These are phyloP conservation scores for Candida tropicalis DNA, from an alignment of 1,139 yeast species.

Conservation along the genomic window DNA sequence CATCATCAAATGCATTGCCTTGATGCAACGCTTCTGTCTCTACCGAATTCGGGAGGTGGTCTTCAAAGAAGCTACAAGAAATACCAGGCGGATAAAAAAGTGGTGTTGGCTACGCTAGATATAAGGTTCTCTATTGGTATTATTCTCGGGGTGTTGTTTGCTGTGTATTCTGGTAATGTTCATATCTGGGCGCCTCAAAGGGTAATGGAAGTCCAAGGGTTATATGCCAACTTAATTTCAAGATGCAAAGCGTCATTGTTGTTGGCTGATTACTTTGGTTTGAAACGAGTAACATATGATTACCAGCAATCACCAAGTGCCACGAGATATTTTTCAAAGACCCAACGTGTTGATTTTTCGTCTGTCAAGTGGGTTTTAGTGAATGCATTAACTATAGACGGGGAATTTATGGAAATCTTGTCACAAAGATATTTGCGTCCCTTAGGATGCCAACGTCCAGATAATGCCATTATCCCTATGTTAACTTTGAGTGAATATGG, in stretches of 20 bases:
- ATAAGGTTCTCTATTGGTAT: constrained; percentile 87
- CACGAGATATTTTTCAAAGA: constrained; percentile 78
- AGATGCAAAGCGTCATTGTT: constrained; percentile 71
- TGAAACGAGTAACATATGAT: constrained; percentile 90
- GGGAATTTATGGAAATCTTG: constrained; percentile 87
- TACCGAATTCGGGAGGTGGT: constrained; percentile 52
- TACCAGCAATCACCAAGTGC: constrained; percentile 89
- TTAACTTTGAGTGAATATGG: constrained; percentile 91
- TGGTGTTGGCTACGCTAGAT: constrained; percentile 74
- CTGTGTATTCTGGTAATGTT: constrained; percentile 83
- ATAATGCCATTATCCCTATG: constrained; percentile 85
- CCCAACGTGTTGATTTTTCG: constrained; percentile 76
- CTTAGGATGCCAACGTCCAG: constrained; percentile 78
- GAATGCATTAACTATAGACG: constrained; percentile 89
- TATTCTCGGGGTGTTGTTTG: constrained; percentile 76
- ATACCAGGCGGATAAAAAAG: constrained; percentile 32
- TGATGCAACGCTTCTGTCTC: constrained; percentile 65
- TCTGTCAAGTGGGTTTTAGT: constrained; percentile 88
- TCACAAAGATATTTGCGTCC: constrained; percentile 94
- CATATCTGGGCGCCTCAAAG: constrained; percentile 79
- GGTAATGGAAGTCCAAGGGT: constrained; percentile 80
- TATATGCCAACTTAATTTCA: constrained; percentile 81
- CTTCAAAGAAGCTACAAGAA: constrained; percentile 35
- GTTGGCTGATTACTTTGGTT: constrained; percentile 84
- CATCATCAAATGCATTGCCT: constrained; percentile 85